Evolutionary conservation across 208 protist species (phyloP), one percentile per base, ranked within the genome.

Genomic region (Phytomonas sp.): DNA sequence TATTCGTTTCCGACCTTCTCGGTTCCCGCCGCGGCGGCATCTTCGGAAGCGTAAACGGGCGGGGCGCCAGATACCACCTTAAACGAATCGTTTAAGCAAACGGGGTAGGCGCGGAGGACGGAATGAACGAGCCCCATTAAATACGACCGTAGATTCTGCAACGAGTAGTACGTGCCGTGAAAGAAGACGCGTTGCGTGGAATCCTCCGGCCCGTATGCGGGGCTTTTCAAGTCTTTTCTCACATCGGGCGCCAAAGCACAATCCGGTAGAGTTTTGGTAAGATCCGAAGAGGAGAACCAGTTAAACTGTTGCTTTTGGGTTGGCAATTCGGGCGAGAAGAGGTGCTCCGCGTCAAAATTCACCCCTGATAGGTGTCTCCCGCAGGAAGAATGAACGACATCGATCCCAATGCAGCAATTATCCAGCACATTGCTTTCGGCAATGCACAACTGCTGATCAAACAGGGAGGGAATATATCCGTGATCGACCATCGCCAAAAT

Each of bases 381-480:
- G 63, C 62, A 46, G n/a, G 53, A 31, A 29, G 71, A 31, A 64
- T 83, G 84, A 67, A 89, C 82, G 30, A 93, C 84, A 71, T 92
- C 89, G 63, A 95, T 81, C 56, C 89, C 89, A 51, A 95, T 81
- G 72, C 70, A 70, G 75, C 89, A 95, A 4, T 78, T 78, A 66
- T 95, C 89, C n/a, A 95, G 75, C 5, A 91, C 66, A 72, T 95
- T 95, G 70, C 89, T 81, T n/a, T 84, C 87, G 4, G 79, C 78
- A 68, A 95, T 89, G 64, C 83, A 70, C 30, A 95, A 72, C 61
- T 72, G 81, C 67, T 79, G 64, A 60, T 73, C 73, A 5, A 72
- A 71, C 33, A 70, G 69, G 15, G 65, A 8, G 68, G 75, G 81
- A 9, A 70, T 67, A 34, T 73, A 76, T 17, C 75, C 67, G 29